phyloP scores from a whole-genome alignment of 148 eudicot species.

The Cornus kousa region DNA sequence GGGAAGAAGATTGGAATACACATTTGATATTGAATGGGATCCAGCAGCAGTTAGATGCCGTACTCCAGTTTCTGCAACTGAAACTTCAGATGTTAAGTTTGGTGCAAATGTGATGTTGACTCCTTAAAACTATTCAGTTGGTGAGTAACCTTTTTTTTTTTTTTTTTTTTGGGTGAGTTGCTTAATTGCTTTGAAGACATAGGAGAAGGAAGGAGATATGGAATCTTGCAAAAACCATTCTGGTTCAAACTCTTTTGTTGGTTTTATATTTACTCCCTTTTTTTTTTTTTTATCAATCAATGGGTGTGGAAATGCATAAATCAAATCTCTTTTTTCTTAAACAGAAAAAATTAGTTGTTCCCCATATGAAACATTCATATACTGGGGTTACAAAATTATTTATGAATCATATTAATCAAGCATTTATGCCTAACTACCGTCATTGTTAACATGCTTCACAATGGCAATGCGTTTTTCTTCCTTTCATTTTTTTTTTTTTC shows the following conservation, averaged over 20 bases:
- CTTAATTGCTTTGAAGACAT: not conserved
- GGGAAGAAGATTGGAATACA: conserved; percentile 60
- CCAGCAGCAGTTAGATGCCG: conserved; percentile 22
- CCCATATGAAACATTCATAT: not conserved
- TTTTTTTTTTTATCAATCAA: not conserved
- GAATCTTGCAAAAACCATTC: not conserved
- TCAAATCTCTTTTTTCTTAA: not conserved
- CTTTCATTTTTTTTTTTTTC: not conserved
- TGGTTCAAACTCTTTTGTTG: not conserved
- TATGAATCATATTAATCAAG: not conserved
- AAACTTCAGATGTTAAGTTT: conserved; percentile 20
- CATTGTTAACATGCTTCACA: too few relatives aligned
- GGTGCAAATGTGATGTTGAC: conserved; percentile 29
- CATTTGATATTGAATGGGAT: conserved; percentile 66
- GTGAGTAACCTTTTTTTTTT: conserved; percentile 18
- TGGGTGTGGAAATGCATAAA: not conserved
- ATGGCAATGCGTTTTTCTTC: too few relatives aligned
- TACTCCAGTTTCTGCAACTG: conserved; percentile 34
- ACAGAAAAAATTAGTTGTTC: not conserved
- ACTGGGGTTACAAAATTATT: too few relatives aligned
- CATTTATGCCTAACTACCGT: not conserved
- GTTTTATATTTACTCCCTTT: not conserved
- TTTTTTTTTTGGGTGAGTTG: not conserved
- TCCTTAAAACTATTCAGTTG: conserved; percentile 25
- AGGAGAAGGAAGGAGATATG: not conserved